A percentile compares a stretch with the other conserved stretches of the same genome.
These are phyloP conservation scores for Triticum turgidum DNA, from an alignment of 176 grass and related monocot genomes.

Conservation along the genomic window DNA sequence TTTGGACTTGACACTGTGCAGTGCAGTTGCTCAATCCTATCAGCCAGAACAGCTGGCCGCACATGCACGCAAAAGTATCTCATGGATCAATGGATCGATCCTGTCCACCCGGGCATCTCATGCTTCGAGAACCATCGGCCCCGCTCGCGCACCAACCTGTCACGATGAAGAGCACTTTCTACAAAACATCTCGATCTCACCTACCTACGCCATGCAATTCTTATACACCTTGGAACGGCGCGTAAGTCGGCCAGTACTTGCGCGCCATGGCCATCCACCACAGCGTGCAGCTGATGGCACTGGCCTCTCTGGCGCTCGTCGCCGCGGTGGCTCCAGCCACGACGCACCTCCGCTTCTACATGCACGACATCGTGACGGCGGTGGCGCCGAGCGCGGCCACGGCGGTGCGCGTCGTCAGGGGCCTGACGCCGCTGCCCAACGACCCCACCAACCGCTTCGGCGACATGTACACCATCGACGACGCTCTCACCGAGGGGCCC, in stretches of 20 bases:
- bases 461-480: constrained; percentile 55
- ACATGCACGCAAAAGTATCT: background rate
- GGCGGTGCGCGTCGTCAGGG: constrained; percentile 27
- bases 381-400: constrained; percentile 16
- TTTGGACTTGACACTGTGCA: background rate
- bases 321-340: background rate
- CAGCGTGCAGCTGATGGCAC: background rate
- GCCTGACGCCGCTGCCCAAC: background rate
- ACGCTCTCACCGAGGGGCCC: constrained; percentile 46
- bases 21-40: background rate
- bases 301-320: constrained; percentile 1
- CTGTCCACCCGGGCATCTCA: background rate
- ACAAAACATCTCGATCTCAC: background rate
- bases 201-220: constrained; percentile 6
- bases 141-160: background rate
- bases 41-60: background rate
- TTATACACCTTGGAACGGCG: background rate
- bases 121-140: background rate
- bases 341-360: constrained; percentile 70
- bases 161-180: background rate
- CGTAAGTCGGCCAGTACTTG: background rate
- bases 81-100: background rate
- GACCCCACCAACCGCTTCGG: constrained; percentile 39
- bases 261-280: background rate
- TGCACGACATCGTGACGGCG: constrained; percentile 53